A percentile compares a stretch with the other conserved stretches of the same genome.
Evolutionary conservation across 106 monocot genomes (phyloP).

Genomic region (Gastrodia elata): DNA sequence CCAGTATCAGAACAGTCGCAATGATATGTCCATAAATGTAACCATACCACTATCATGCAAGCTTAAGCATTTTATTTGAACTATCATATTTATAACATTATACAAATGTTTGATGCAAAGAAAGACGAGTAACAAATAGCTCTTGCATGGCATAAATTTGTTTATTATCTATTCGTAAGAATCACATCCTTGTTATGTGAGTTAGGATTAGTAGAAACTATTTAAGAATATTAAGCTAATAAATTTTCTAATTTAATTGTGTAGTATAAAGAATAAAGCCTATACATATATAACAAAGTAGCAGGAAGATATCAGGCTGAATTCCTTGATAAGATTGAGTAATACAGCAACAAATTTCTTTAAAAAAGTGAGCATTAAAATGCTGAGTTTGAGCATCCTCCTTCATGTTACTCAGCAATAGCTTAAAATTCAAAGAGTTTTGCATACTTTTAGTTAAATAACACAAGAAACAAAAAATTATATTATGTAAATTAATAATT

Average conservation of each 20-base stretch:
- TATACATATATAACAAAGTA: not conserved
- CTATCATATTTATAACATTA: not conserved
- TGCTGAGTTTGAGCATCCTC: not conserved
- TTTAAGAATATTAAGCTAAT: not conserved
- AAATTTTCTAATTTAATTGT: not conserved
- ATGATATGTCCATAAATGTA: not conserved
- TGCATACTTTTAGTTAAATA: not conserved
- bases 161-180: not conserved
- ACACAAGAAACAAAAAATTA: not conserved
- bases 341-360: not conserved
- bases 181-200: not conserved
- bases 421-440: not conserved
- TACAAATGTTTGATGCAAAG: not conserved
- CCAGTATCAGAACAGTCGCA: too few relatives aligned
- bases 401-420: not conserved
- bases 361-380: not conserved
- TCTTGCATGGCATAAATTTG: not conserved
- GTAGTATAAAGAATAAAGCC: not conserved
- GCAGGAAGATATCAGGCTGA: not conserved
- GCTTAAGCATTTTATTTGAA: not conserved
- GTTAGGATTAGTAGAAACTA: not conserved
- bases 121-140: not conserved
- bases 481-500: slow-evolving; percentile 2
- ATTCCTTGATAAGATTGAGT: not conserved
- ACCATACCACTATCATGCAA: not conserved